Evolutionary conservation across 2,329 filamentous ascomycete genomes (phyloP), one percentile per base, ranked within the genome.

Genomic region (Exophiala spinifera): DNA sequence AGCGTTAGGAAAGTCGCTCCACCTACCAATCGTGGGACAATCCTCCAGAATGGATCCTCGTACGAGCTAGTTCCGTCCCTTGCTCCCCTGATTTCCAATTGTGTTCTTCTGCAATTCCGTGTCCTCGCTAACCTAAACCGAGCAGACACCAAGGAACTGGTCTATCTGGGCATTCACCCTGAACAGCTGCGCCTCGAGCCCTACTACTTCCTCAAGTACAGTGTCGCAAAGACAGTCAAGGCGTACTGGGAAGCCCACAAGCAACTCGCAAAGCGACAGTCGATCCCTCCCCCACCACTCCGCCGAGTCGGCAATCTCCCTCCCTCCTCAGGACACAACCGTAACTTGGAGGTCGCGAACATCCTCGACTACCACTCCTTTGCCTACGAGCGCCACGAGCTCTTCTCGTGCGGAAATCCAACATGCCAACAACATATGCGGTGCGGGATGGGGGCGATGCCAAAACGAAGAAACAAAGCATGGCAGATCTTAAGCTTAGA

Each of bases 381-480:
- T 19, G 46, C 49, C 37, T 56, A 49, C 55, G 47, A 56, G 11
- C 53, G 53, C 33, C n/a, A 37, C 55, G 55, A 60, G 3, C 46
- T 53, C 36, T 50, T 45, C 25, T 7, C 45, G 21, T 48, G 53
- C 52, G 53, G 59, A 49, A 50, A 60, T 53, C 59, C 67, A 72
- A 65, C 63, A 85, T 84, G 80, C 78, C 82, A 66, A 70, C 80
- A 61, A 78, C 82, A 55, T 87, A 86, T 74, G 83, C 86, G 70
- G 78, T 85, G 65, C 82, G 83, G 71, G 79, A 79, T 57, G 83
- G 81, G 63, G 82, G 82, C 64, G 82, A 84, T 69, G 77, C 68
- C 55, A 84, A 82, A 81, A 95, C 91, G 79, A 97, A 95, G 79
- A 96, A 96, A 81, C 94, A 97, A 78, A 96, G 90, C 72, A 97